Conservation (phyloP, 176 grass and related monocot genomes). For the Carex kokanica region DNA sequence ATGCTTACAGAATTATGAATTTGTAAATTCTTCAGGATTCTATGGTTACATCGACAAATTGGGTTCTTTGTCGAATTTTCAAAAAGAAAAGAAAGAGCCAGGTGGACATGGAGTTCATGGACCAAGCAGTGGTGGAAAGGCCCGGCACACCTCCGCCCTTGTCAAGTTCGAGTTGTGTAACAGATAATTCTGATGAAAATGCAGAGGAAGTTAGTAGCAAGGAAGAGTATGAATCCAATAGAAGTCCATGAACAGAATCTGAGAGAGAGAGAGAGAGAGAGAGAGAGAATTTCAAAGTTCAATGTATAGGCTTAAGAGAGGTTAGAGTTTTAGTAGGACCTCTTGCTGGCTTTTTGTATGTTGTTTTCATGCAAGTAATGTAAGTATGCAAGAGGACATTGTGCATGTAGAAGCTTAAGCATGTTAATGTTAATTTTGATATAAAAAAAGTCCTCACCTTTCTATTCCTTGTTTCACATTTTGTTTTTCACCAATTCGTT, state of each 20-base stretch:
- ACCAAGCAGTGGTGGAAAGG: slow-evolving; percentile 13
- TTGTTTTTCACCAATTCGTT: background rate
- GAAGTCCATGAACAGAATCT: slow-evolving; percentile 1
- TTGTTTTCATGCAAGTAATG: slow-evolving; percentile 11
- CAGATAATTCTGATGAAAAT: slow-evolving; percentile 24
- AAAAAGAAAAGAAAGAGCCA: slow-evolving; percentile 38
- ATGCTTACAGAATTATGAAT: background rate
- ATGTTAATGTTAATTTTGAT: slow-evolving; percentile 21
- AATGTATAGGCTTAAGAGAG: slow-evolving; percentile 8
- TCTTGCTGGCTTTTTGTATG: slow-evolving; percentile 14
- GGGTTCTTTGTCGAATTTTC: slow-evolving; percentile 41
- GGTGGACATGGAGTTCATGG: slow-evolving; percentile 15
- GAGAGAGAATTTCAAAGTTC: too few species aligned
- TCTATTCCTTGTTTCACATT: background rate
- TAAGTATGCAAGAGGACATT: slow-evolving; percentile 12
- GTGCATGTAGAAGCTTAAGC: slow-evolving; percentile 10
- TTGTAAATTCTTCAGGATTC: slow-evolving; percentile 11
- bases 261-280: background rate
- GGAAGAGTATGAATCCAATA: slow-evolving; percentile 8
- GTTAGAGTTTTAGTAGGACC: slow-evolving; percentile 19
- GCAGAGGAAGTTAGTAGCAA: slow-evolving; percentile 25
- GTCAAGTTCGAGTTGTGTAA: slow-evolving; percentile 31
- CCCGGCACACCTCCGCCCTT: background rate
- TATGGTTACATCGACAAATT: slow-evolving; percentile 7
- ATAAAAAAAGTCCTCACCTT: background rate